Conservation (phyloP, 2,329 filamentous ascomycete species). For the Botrytis tulipae region DNA sequence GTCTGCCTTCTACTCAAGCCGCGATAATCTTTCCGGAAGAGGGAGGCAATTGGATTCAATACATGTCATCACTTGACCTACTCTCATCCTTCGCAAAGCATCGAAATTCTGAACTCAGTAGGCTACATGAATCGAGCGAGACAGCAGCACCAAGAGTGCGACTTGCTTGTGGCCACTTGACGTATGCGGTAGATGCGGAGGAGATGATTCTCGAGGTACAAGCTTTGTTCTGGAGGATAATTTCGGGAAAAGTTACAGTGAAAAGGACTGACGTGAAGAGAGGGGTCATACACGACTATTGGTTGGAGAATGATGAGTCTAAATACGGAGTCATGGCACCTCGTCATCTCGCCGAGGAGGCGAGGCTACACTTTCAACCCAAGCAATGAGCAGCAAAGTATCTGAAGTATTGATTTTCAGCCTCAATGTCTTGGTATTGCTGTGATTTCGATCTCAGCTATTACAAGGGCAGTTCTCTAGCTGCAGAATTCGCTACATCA, state of each 20-base stretch:
- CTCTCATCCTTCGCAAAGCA: conserved; percentile 39
- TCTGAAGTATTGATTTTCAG: conserved; percentile 14
- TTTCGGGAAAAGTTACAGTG: conserved; percentile 40
- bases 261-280: conserved; percentile 34
- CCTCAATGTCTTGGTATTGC: conserved; percentile 14
- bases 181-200: conserved; percentile 40
- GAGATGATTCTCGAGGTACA: conserved; percentile 40
- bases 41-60: conserved; percentile 43
- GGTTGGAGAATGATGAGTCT: conserved; percentile 39
- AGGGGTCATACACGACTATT: conserved; percentile 40
- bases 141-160: conserved; percentile 28
- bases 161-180: conserved; percentile 42
- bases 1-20: conserved; percentile 26
- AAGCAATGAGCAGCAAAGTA: neutral
- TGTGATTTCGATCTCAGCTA: neutral
- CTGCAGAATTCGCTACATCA: conserved; percentile 8
- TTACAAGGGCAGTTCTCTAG: conserved; percentile 18
- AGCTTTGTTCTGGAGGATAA: conserved; percentile 38
- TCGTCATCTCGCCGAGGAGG: conserved; percentile 37
- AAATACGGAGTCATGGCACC: conserved; percentile 42
- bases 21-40: conserved; percentile 43
- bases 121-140: conserved; percentile 31
- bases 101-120: conserved; percentile 36
- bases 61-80: conserved; percentile 40
- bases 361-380: conserved; percentile 30